phyloP scores from a whole-genome alignment of 345 rosid genomes.

The Viola odorata region DNA sequence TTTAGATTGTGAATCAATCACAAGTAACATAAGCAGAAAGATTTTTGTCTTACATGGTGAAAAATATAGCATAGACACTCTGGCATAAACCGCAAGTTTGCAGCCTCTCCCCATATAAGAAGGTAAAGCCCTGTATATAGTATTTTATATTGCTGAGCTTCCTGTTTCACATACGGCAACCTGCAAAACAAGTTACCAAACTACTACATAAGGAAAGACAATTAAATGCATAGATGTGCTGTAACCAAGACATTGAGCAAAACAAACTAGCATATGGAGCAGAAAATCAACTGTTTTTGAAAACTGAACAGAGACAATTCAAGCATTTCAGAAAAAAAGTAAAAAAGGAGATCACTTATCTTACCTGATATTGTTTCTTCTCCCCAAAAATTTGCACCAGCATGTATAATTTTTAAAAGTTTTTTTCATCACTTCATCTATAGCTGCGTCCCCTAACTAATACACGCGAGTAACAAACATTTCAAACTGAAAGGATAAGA shows the following conservation, averaged over 20 bases:
- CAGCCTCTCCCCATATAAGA: slow-evolving; percentile 98
- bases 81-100: slow-evolving; percentile 89
- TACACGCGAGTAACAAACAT: slow-evolving; percentile 15
- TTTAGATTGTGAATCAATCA: too few species aligned
- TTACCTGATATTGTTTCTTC: slow-evolving; percentile 71
- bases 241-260: neutral
- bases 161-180: slow-evolving; percentile 66
- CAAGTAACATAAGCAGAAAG: too few species aligned
- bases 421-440: slow-evolving; percentile 78
- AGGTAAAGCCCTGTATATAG: slow-evolving; percentile 85
- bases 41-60: slow-evolving; percentile 73
- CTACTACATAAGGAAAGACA: neutral
- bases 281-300: neutral
- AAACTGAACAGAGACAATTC: too few species aligned
- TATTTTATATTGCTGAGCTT: slow-evolving; percentile 79
- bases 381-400: slow-evolving; percentile 87
- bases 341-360: slow-evolving; percentile 11
- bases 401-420: slow-evolving; percentile 79
- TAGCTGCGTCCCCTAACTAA: slow-evolving; percentile 67
- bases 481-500: slow-evolving; percentile 14
- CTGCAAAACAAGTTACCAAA: slow-evolving; percentile 33
- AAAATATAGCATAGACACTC: slow-evolving; percentile 91
- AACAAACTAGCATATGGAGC: neutral
- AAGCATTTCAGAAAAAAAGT: neutral
- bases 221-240: neutral